These are phyloP conservation scores for Epichloe glyceriae DNA, from an alignment of 2,329 filamentous ascomycete genomes.

Conservation along the genomic window DNA sequence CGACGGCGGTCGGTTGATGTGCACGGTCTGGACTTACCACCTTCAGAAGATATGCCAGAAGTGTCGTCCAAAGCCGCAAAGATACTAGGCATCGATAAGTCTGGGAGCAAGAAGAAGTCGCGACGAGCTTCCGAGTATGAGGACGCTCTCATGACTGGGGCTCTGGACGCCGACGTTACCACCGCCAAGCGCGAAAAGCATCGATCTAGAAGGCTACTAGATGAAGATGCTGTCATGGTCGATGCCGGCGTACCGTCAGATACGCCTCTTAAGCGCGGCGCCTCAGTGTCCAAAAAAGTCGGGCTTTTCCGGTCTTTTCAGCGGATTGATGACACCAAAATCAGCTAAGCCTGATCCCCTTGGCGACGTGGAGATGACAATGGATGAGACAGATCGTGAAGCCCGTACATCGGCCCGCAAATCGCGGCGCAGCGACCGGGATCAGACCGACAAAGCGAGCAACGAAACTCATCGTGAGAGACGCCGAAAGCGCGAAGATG, in stretches of 20 bases:
- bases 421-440: constrained; percentile 39
- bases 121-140: constrained; percentile 36
- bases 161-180: constrained; percentile 24
- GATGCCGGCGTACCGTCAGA: constrained; percentile 21
- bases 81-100: constrained; percentile 48
- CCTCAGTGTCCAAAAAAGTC: constrained; percentile 34
- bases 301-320: constrained; percentile 48
- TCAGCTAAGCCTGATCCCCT: constrained; percentile 33
- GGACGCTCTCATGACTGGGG: constrained; percentile 35
- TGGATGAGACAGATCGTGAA: constrained; percentile 45
- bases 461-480: constrained; percentile 46
- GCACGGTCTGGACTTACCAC: constrained; percentile 55
- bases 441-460: constrained; percentile 22
- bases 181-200: constrained; percentile 20
- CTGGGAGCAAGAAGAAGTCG: constrained; percentile 27
- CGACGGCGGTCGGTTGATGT: constrained; percentile 57
- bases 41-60: constrained; percentile 52
- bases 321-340: constrained; percentile 39
- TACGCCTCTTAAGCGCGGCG: constrained; percentile 20
- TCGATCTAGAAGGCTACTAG: constrained; percentile 20
- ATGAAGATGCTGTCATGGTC: constrained; percentile 28
- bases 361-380: constrained; percentile 32
- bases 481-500: constrained; percentile 41
- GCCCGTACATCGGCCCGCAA: constrained; percentile 50
- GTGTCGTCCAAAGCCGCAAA: constrained; percentile 68